These are phyloP conservation scores for Raddia guianensis DNA, from an alignment of 176 grass and related monocot genomes.

Conservation along the genomic window DNA sequence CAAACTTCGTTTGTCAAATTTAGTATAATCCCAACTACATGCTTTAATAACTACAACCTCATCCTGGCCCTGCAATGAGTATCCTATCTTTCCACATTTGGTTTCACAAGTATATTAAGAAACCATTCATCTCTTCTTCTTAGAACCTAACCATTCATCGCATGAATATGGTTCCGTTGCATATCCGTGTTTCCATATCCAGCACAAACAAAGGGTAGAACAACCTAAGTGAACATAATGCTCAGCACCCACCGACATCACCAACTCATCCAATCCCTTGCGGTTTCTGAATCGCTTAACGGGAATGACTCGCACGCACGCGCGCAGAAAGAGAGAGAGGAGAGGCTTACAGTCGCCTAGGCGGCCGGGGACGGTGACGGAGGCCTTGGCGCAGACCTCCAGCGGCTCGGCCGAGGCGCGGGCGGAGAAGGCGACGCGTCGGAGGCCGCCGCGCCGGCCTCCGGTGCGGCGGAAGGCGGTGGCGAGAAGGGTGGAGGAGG, in stretches of 20 bases:
- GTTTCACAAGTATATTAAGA: background rate
- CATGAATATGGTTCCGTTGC: background rate
- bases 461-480: constrained; percentile 38
- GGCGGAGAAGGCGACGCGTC: background rate
- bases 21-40: background rate
- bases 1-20: background rate
- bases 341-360: constrained; percentile 81
- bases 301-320: background rate
- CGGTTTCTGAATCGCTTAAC: background rate
- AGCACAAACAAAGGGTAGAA: background rate
- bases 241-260: background rate
- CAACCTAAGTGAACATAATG: background rate
- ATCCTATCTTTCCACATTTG: background rate
- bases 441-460: constrained; percentile 16
- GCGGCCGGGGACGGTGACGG: constrained; percentile 57
- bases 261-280: background rate
- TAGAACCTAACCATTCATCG: background rate
- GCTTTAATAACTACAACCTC: background rate
- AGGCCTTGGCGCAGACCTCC: constrained; percentile 84
- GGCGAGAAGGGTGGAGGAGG: constrained; percentile 41
- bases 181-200: background rate
- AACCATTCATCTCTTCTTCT: background rate
- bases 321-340: background rate
- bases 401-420: constrained; percentile 57
- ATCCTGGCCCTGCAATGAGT: background rate